Base-by-base conservation (phyloP, 257 asterid genomes). In the Forsythia suspensa region DNA sequence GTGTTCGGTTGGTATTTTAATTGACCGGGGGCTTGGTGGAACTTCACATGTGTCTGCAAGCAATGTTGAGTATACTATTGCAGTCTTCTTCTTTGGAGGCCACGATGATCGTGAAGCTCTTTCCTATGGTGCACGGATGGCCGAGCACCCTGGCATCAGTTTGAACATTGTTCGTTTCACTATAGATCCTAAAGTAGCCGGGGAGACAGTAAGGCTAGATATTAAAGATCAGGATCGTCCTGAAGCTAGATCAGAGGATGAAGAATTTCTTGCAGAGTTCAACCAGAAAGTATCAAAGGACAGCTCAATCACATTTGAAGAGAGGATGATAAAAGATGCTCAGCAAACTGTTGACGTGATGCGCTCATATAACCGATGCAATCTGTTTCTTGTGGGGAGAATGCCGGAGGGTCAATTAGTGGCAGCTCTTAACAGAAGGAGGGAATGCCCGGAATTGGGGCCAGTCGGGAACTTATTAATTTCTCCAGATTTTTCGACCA, bases 21-120 rank as follows among this genome's bases (percentile, higher is more conserved):
- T 91, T 0, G 97, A 91, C 46, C 83, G 97, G 12, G 97, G 97
- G 13, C 84, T 91, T 0, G 97, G 97, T n/a, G 97, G 97, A 5
- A 63, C 82, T 4, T 77, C 92, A 1, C 97, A 90, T 15, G 83
- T 90, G 0, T 52, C 97, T 1, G 92, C 93, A 8, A 88, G 96
- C 85, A 83, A 89, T 13, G 91, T 87, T 0, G 72, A 88, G 74
- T 87, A 85, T 21, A 87, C 87, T 8, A 75, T 91, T 15, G 85
- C 88, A 0, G 85, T 86, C 2, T 71, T 91, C 72, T 90, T 90
- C 87, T 87, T 90, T 3, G 97, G 97, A 0, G 97, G 97, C 20
- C 85, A 65, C 2, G 95, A 91, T 40, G 97, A 91, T 41, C 90
- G 88, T 2, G 97, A 91, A 72, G 97, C 97, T 0, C 90, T 91